These are phyloP conservation scores for Pichia inconspicua DNA, from an alignment of 1,139 yeast genomes.

Conservation along the genomic window DNA sequence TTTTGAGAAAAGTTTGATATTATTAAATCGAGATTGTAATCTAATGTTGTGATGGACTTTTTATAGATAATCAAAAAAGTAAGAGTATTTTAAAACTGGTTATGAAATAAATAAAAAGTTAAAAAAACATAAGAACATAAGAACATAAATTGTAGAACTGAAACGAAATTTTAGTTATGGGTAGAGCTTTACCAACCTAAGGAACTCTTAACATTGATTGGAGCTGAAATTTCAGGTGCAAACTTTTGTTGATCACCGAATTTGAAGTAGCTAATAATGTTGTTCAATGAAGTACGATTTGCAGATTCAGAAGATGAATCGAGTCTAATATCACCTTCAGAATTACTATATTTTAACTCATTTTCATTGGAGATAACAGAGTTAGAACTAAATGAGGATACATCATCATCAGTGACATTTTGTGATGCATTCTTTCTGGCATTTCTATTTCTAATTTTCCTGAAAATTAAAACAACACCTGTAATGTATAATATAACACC, in stretches of 20 bases:
- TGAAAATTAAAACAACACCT: slow-evolving; percentile 36
- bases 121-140: background rate
- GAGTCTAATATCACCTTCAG: slow-evolving; percentile 13
- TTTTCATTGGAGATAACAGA: background rate
- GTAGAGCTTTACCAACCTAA: slow-evolving; percentile 35
- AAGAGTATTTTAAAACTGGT: background rate
- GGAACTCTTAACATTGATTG: slow-evolving; percentile 41
- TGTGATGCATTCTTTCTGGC: slow-evolving; percentile 3
- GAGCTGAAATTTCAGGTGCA: slow-evolving; percentile 37
- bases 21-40: slow-evolving; percentile 15
- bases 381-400: slow-evolving; percentile 7
- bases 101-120: background rate
- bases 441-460: slow-evolving; percentile 25
- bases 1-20: slow-evolving; percentile 18
- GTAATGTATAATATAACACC: slow-evolving; percentile 55
- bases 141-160: background rate
- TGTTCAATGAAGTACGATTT: slow-evolving; percentile 8
- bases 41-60: slow-evolving; percentile 7
- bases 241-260: slow-evolving; percentile 18
- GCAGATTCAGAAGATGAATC: slow-evolving; percentile 3
- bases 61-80: background rate
- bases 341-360: slow-evolving; percentile 4
- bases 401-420: background rate
- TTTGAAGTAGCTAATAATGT: slow-evolving; percentile 12
- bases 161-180: background rate